These are phyloP conservation scores for Candida buenavistaensis DNA, from an alignment of 1,139 yeast genomes.

Conservation along the genomic window DNA sequence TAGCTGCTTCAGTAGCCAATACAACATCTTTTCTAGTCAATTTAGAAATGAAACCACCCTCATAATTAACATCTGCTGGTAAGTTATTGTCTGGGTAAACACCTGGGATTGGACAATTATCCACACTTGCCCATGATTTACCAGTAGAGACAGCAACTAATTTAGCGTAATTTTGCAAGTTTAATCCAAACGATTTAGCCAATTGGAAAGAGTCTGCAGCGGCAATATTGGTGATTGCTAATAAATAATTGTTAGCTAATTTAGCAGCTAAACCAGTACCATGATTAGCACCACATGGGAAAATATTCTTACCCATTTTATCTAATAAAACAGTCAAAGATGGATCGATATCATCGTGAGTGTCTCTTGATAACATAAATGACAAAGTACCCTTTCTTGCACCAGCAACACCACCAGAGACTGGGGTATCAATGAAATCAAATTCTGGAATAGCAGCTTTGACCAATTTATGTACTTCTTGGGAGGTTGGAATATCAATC, in stretches of 20 bases:
- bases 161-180: conserved; percentile 49
- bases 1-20: conserved; percentile 54
- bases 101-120: conserved; percentile 60
- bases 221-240: conserved; percentile 60
- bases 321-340: conserved; percentile 30
- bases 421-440: conserved; percentile 59
- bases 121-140: conserved; percentile 60
- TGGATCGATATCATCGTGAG: conserved; percentile 27
- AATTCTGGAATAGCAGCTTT: conserved; percentile 31
- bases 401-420: conserved; percentile 62
- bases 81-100: conserved; percentile 43
- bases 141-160: conserved; percentile 61
- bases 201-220: conserved; percentile 61
- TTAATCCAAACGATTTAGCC: conserved; percentile 55
- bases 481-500: conserved; percentile 53
- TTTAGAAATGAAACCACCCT: conserved; percentile 56
- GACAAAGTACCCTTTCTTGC: conserved; percentile 57
- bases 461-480: conserved; percentile 39
- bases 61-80: conserved; percentile 51
- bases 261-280: conserved; percentile 64
- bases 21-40: conserved; percentile 59
- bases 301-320: conserved; percentile 53
- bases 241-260: conserved; percentile 56
- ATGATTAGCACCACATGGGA: conserved; percentile 53
- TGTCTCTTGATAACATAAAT: conserved; percentile 53